These are phyloP conservation scores for Geranium incanum DNA, from an alignment of 441 rosid species.

Conservation along the genomic window DNA sequence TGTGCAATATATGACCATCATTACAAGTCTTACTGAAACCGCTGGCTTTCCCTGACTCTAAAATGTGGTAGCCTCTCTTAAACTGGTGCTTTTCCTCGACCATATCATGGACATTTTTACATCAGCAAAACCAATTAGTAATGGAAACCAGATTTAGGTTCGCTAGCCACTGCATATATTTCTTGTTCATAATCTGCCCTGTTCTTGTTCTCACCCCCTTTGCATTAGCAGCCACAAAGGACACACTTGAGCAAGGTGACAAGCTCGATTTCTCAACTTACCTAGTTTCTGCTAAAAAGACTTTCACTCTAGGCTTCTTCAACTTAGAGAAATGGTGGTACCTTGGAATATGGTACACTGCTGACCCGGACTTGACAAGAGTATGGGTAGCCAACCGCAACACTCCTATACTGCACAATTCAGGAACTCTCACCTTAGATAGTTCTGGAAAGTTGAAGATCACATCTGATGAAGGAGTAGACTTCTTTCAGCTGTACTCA, in stretches of 20 bases:
- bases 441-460: background rate
- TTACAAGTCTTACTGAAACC: background rate
- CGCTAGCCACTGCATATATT: background rate
- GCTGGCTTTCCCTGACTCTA: background rate
- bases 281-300: background rate
- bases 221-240: conserved; percentile 1
- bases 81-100: background rate
- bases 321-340: background rate
- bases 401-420: background rate
- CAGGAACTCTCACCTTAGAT: background rate
- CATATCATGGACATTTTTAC: background rate
- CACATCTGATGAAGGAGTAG: background rate
- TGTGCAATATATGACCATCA: no score
- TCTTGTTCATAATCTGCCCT: background rate
- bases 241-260: background rate
- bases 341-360: background rate
- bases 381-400: conserved; percentile 2
- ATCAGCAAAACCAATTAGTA: background rate
- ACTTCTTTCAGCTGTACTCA: background rate
- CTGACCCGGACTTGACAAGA: background rate
- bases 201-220: background rate
- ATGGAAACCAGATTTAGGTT: background rate
- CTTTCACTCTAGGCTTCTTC: background rate
- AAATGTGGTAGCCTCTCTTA: background rate
- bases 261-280: background rate